phyloP scores from a whole-genome alignment of 2,329 filamentous ascomycete genomes.

The Alternaria triticimaculans region DNA sequence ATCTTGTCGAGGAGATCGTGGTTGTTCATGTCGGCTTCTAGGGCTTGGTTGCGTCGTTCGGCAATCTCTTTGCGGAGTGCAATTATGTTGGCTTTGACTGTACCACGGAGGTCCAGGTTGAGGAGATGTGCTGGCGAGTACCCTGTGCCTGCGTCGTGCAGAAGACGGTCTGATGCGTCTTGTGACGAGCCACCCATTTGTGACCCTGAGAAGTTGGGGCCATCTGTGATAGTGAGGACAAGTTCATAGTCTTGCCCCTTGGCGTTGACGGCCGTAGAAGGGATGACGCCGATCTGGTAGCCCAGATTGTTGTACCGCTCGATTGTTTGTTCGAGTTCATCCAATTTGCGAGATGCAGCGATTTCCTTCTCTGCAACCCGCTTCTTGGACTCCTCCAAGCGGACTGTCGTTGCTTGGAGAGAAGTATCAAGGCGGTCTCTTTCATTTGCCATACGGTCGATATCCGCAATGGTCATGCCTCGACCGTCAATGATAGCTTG shows the following conservation, averaged over 20 bases:
- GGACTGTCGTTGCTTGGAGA: conserved; percentile 75
- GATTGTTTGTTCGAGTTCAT: conserved; percentile 88
- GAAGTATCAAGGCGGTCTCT: conserved; percentile 90
- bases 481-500: conserved; percentile 90
- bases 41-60: conserved; percentile 80
- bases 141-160: conserved; percentile 81
- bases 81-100: conserved; percentile 79
- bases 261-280: conserved; percentile 81
- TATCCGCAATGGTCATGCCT: conserved; percentile 96
- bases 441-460: conserved; percentile 97
- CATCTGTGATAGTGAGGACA: conserved; percentile 78
- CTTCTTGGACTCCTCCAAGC: conserved; percentile 85
- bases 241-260: conserved; percentile 87
- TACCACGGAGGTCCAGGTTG: conserved; percentile 84
- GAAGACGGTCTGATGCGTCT: conserved; percentile 70
- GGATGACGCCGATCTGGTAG: conserved; percentile 92
- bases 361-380: conserved; percentile 83
- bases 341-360: conserved; percentile 84
- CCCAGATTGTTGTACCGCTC: conserved; percentile 93
- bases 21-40: conserved; percentile 93
- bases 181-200: conserved; percentile 56
- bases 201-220: conserved; percentile 71
- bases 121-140: conserved; percentile 90
- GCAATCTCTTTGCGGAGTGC: conserved; percentile 86
- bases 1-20: conserved; percentile 93